These are phyloP conservation scores for Cucumis hystrix DNA, from an alignment of 306 rosid genomes.

Conservation along the genomic window DNA sequence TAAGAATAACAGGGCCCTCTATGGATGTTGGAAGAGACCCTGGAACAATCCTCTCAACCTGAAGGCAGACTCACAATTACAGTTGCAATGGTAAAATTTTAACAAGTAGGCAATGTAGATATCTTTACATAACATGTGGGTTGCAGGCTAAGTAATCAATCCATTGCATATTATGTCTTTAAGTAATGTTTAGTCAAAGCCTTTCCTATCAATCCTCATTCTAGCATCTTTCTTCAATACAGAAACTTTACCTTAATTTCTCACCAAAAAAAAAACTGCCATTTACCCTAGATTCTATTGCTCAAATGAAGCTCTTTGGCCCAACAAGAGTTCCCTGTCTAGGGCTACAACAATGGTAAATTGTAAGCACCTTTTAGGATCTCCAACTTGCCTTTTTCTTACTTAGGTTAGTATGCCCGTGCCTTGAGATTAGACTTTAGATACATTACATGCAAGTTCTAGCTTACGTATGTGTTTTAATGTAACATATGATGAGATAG, in stretches of 20 bases:
- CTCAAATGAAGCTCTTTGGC: neutral
- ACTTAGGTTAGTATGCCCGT: neutral
- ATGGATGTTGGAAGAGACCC: conserved; percentile 59
- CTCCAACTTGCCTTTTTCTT: neutral
- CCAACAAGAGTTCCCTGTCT: neutral
- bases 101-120: neutral
- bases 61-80: conserved; percentile 6
- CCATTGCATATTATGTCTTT: neutral
- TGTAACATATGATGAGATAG: neutral
- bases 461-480: neutral
- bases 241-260: neutral
- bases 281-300: neutral
- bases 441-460: neutral
- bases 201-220: neutral
- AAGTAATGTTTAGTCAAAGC: neutral
- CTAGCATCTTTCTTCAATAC: neutral
- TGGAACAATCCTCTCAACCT: conserved; percentile 90
- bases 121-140: neutral
- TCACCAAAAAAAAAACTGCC: neutral
- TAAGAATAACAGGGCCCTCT: conserved; percentile 63
- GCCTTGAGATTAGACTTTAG: neutral
- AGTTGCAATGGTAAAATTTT: neutral
- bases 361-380: neutral
- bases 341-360: neutral
- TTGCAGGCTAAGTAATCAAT: neutral